Evolutionary conservation across 148 eudicot species (phyloP), one percentile per base, ranked within the genome.

Genomic region (Agrostemma githago): DNA sequence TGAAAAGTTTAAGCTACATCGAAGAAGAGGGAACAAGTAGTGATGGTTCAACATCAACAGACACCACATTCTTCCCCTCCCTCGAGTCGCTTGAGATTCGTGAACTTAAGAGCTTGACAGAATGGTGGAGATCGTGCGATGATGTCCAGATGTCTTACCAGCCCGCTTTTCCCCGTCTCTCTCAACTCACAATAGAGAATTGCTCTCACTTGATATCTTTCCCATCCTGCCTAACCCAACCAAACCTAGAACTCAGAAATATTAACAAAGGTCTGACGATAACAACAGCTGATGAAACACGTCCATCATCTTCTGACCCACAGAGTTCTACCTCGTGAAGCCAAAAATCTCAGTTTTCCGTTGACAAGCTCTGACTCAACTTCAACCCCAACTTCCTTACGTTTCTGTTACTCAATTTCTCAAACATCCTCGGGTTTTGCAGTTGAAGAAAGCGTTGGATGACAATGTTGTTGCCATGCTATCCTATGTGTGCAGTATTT

Each of bases 111-210:
- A 63, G 71, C 5, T 46, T 82, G 76, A 65, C 44, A 48, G 70
- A 72, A 37, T 78, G 81, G 84, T 9, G 81, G 73, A 39, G 65
- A 4, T 38, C 64, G 19, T n/a, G 3, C 4, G 6, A 21, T 8
- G 4, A 1, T 9, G 16, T 2, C 34, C 20, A 17, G 6, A n/a
- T 12, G 17, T 7, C 26, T 34, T 20, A 2, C 21, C 70, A 66
- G 9, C 70, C 54, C 8, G 43, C 46, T 19, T 75, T 79, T 79
- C 82, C 72, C 21, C 26, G 66, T 11, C 72, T 75, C 11, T 64
- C 34, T 1, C 6, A 26, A 6, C 16, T 79, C 15, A 7, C 1
- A 1, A 75, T 79, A 5, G 3, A 0, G 4, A 0, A 2, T 14
- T 79, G 82, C n/a, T 67, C 60, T 54, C 11, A 41, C 3, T 6